These are phyloP conservation scores for Fagus sylvatica DNA, from an alignment of 306 rosid species.

Conservation along the genomic window DNA sequence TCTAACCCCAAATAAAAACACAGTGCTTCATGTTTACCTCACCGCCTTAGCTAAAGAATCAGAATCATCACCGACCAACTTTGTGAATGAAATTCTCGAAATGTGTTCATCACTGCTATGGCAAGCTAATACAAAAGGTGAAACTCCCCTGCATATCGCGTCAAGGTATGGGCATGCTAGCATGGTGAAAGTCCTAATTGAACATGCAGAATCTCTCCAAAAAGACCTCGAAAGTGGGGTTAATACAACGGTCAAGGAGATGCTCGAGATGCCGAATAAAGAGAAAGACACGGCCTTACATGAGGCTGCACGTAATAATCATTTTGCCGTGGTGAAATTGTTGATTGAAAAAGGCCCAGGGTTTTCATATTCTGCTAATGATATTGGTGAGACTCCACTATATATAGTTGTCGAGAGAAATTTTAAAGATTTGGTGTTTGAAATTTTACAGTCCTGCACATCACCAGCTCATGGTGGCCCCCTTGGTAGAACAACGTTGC, in stretches of 20 bases:
- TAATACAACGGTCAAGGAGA: too few species aligned
- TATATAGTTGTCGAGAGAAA: background rate
- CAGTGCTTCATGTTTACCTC: background rate
- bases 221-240: too few species aligned
- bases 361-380: background rate
- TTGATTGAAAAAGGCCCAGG: background rate
- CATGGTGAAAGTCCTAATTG: background rate
- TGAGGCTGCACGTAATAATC: background rate
- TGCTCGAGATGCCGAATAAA: background rate
- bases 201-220: background rate
- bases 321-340: background rate
- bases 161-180: background rate
- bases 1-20: background rate
- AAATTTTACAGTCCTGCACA: background rate
- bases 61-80: background rate
- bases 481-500: slow-evolving; percentile 6
- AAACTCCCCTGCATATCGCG: slow-evolving; percentile 3
- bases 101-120: background rate
- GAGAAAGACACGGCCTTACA: slow-evolving; percentile 2
- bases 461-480: background rate
- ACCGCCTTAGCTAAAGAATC: background rate
- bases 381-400: slow-evolving; percentile 8
- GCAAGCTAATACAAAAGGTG: background rate
- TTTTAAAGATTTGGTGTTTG: fast-evolving
- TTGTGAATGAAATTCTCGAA: too few species aligned